Evolutionary conservation across 306 rosid genomes (phyloP).

Genomic region (Quercus alba): DNA sequence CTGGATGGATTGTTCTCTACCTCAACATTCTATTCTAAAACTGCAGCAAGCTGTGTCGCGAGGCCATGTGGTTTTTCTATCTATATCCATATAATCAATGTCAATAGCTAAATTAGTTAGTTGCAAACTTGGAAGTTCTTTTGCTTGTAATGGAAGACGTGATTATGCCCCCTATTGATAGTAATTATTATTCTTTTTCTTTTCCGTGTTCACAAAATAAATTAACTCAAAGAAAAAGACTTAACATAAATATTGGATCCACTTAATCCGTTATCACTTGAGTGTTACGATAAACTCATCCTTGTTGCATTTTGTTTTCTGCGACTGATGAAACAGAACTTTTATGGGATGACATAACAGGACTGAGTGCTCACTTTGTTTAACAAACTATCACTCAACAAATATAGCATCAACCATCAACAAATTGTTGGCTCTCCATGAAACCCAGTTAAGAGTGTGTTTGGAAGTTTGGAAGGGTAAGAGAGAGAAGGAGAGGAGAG

Average conservation of each 20-base stretch:
- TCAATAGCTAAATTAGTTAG: constrained; percentile 17
- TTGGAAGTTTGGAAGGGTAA: too few species aligned
- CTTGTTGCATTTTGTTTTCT: neutral
- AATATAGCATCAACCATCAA: neutral
- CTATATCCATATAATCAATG: constrained; percentile 3
- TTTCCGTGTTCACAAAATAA: neutral
- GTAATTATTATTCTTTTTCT: neutral
- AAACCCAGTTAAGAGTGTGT: too few species aligned
- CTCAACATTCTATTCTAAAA: constrained; percentile 71
- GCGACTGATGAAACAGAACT: neutral
- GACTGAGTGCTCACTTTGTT: neutral
- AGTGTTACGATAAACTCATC: neutral
- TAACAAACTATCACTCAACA: neutral
- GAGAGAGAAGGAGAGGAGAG: too few species aligned
- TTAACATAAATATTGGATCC: neutral
- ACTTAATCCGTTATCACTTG: neutral
- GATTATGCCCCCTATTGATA: neutral
- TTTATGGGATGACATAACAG: neutral
- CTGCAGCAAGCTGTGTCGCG: neutral
- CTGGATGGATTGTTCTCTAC: constrained; percentile 76
- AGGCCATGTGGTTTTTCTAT: constrained; percentile 4
- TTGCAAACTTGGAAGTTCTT: neutral
- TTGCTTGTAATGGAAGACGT: neutral
- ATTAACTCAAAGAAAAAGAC: neutral
- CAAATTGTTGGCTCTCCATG: neutral